Evolutionary conservation across 257 asterid species (phyloP).

Genomic region (Euphrasia confusa): DNA sequence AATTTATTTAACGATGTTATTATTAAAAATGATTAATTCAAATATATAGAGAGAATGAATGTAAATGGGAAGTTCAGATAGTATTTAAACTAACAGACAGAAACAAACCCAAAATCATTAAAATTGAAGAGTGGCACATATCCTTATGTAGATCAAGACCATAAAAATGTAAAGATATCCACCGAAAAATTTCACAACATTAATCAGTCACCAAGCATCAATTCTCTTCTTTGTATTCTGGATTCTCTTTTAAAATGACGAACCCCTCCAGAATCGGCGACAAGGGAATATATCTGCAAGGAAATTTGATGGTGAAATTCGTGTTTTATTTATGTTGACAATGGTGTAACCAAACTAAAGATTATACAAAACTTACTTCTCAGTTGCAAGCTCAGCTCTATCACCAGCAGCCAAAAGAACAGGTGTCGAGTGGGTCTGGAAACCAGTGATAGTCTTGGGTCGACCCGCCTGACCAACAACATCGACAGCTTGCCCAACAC

Average conservation of each 20-base stretch:
- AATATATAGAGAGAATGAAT: too few relatives aligned
- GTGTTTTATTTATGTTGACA: too few relatives aligned
- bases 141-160: too few relatives aligned
- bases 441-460: conserved; percentile 92
- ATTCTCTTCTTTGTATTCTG: conserved; percentile 67
- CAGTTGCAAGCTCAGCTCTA: conserved; percentile 96
- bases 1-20: conserved; percentile 9
- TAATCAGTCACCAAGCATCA: conserved; percentile 13
- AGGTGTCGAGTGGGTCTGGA: conserved; percentile 95
- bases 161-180: too few relatives aligned
- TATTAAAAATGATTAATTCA: conserved; percentile 12
- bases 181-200: too few relatives aligned
- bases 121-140: too few relatives aligned
- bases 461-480: conserved; percentile 97
- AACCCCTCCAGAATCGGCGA: conserved; percentile 96
- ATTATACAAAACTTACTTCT: conserved; percentile 44
- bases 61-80: neutral
- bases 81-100: too few relatives aligned
- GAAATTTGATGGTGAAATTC: neutral
- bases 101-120: too few relatives aligned
- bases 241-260: conserved; percentile 86
- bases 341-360: neutral
- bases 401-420: conserved; percentile 93
- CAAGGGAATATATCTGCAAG: conserved; percentile 69
- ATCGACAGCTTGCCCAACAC: conserved; percentile 97